phyloP scores from a whole-genome alignment of 495 filamentous ascomycete genomes.

The Penicillium herquei region DNA sequence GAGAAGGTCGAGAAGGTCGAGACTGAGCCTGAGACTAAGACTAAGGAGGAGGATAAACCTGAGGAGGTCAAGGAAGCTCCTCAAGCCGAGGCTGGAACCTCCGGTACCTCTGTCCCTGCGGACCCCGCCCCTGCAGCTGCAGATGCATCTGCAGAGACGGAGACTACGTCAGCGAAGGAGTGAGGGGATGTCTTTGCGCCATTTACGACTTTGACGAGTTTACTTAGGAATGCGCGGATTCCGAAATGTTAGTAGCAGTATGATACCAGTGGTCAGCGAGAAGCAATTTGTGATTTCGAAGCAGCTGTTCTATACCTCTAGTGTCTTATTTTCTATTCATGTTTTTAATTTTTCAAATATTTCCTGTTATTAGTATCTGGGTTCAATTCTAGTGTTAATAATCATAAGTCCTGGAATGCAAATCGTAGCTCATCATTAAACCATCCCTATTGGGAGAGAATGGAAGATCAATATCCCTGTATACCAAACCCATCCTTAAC shows the following conservation, averaged over 20 bases:
- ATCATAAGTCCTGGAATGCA: constrained; percentile 8
- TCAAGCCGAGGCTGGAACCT: constrained; percentile 9
- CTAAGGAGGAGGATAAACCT: constrained; percentile 8
- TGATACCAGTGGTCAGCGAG: constrained; percentile 17
- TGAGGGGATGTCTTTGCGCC: constrained; percentile 2
- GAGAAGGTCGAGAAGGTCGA: constrained; percentile 6
- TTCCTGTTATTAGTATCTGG: too few relatives aligned
- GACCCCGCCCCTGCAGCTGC: constrained; percentile 21
- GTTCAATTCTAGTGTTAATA: too few relatives aligned
- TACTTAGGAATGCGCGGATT: constrained; percentile 12
- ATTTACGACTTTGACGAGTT: constrained; percentile 18
- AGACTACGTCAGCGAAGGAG: constrained; percentile 25
- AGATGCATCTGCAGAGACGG: constrained; percentile 15
- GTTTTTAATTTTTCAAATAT: neutral
- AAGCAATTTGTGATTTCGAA: neutral
- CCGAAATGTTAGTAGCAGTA: constrained; percentile 7
- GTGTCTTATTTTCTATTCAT: neutral
- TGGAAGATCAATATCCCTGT: neutral
- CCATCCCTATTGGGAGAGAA: neutral
- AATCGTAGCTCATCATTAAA: constrained; percentile 11
- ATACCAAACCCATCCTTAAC: constrained; percentile 1
- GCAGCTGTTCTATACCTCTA: neutral
- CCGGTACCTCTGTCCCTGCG: constrained; percentile 8
- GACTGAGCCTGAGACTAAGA: constrained; percentile 2
- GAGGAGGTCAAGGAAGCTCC: constrained; percentile 12